Evolutionary conservation across 352 stramenopile genomes (phyloP).

Genomic region (Pythium insidiosum): DNA sequence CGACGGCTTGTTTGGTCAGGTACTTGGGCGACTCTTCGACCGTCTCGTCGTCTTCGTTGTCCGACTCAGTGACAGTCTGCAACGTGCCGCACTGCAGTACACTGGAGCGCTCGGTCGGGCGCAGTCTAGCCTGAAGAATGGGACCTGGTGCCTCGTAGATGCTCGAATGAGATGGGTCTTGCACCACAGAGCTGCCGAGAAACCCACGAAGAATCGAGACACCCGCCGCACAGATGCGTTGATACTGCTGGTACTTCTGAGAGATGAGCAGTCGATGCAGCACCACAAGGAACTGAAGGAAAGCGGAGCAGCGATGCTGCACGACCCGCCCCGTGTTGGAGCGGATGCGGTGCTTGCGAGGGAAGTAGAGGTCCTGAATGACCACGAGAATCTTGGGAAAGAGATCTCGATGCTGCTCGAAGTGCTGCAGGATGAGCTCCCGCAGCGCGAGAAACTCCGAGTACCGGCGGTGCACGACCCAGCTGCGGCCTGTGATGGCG

Average conservation of each 20-base stretch:
- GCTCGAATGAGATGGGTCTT: conserved; percentile 12
- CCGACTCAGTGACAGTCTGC: conserved; percentile 23
- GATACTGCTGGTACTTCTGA: conserved; percentile 19
- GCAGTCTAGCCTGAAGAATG: conserved; percentile 21
- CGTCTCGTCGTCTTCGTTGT: conserved; percentile 5
- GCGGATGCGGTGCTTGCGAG: conserved; percentile 23
- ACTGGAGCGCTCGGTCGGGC: conserved; percentile 9
- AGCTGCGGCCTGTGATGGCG: conserved; percentile 26
- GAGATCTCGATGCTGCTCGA: conserved; percentile 18
- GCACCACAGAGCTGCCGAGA: conserved; percentile 18
- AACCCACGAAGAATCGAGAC: conserved; percentile 27
- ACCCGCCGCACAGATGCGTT: conserved; percentile 19
- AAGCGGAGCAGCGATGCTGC: conserved; percentile 20
- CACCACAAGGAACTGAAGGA: conserved; percentile 23
- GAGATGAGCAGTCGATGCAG: conserved; percentile 24
- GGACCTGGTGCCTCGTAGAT: conserved; percentile 17
- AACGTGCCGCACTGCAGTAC: conserved; percentile 25
- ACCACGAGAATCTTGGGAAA: conserved; percentile 18
- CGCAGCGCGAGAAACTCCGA: conserved; percentile 26
- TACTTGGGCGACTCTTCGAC: conserved; percentile 1
- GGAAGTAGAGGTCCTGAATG: conserved; percentile 24
- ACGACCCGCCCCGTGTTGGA: conserved; percentile 17
- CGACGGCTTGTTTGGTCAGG: conserved; percentile 5
- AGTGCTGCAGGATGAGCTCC: conserved; percentile 13
- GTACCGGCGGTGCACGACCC: conserved; percentile 29